Evolutionary conservation across 1,139 yeast species (phyloP).

Genomic region (Tardiomyces digboiensis): DNA sequence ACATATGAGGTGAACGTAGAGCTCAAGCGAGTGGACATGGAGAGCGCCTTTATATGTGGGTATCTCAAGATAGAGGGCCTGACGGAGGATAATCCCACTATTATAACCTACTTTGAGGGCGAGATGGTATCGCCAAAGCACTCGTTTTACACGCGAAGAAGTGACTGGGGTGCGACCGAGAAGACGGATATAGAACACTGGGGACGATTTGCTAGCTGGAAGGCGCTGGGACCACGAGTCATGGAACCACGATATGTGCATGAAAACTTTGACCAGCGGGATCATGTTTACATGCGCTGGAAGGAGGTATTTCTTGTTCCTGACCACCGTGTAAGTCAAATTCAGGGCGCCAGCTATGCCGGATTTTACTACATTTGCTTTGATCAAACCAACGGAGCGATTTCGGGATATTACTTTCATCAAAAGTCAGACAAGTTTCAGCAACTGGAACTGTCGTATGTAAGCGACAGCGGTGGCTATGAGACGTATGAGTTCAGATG

Average conservation of each 20-base stretch:
- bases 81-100: constrained; percentile 66
- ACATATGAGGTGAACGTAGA: constrained; percentile 67
- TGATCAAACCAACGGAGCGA: constrained; percentile 64
- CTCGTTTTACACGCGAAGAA: constrained; percentile 38
- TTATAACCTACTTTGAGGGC: constrained; percentile 81
- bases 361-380: constrained; percentile 88
- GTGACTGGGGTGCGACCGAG: constrained; percentile 52
- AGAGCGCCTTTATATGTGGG: constrained; percentile 57
- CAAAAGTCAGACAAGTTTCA: constrained; percentile 71
- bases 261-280: constrained; percentile 27
- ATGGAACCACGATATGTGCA: constrained; percentile 23
- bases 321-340: constrained; percentile 51
- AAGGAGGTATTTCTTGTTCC: constrained; percentile 83
- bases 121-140: constrained; percentile 63
- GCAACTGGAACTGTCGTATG: constrained; percentile 44
- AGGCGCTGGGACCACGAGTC: constrained; percentile 27
- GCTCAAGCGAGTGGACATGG: constrained; percentile 58
- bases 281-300: constrained; percentile 85
- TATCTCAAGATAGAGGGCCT: constrained; percentile 72
- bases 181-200: constrained; percentile 79
- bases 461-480: constrained; percentile 10
- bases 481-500: constrained; percentile 30
- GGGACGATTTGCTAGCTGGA: constrained; percentile 63
- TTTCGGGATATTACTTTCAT: constrained; percentile 77
- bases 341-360: constrained; percentile 76